Evolutionary conservation across 148 eudicot genomes (phyloP).

Genomic region (Cornus controversa): DNA sequence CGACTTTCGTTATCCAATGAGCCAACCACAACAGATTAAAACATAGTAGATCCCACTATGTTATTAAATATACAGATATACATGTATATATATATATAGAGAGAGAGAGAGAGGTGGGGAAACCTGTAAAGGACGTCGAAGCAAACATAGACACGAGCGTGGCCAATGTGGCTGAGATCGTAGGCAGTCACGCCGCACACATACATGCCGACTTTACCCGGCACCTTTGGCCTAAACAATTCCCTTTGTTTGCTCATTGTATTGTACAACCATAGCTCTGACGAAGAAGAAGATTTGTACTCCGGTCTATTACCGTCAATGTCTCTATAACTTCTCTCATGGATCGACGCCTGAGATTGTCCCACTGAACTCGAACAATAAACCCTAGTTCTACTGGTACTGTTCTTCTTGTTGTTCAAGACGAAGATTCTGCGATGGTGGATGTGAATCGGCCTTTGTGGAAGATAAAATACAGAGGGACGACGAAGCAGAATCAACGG

Average conservation of each 20-base stretch:
- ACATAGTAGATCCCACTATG: no score
- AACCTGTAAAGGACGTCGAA: conserved; percentile 88
- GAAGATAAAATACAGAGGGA: conserved; percentile 1
- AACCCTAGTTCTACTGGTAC: neutral
- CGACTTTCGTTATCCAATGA: no score
- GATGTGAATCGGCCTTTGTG: neutral
- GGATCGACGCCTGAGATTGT: neutral
- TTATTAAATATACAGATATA: no score
- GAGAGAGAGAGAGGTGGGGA: neutral
- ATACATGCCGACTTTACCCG: conserved; percentile 90
- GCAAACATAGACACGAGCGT: conserved; percentile 84
- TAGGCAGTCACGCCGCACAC: conserved; percentile 95
- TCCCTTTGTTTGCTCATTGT: conserved; percentile 78
- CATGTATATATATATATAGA: neutral
- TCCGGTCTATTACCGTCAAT: neutral
- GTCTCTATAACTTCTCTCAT: neutral
- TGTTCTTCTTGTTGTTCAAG: neutral
- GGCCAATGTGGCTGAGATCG: conserved; percentile 97
- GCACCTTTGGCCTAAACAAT: conserved; percentile 56
- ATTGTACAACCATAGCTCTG: conserved; percentile 60
- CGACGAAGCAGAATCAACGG: conserved; percentile 19
- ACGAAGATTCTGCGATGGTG: neutral
- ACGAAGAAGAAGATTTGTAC: neutral
- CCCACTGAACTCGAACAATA: neutral
- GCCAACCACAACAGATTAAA: no score